Evolutionary conservation across 306 rosid genomes (phyloP), one percentile per base, ranked within the genome.

Genomic region (Prunus kanzakura): DNA sequence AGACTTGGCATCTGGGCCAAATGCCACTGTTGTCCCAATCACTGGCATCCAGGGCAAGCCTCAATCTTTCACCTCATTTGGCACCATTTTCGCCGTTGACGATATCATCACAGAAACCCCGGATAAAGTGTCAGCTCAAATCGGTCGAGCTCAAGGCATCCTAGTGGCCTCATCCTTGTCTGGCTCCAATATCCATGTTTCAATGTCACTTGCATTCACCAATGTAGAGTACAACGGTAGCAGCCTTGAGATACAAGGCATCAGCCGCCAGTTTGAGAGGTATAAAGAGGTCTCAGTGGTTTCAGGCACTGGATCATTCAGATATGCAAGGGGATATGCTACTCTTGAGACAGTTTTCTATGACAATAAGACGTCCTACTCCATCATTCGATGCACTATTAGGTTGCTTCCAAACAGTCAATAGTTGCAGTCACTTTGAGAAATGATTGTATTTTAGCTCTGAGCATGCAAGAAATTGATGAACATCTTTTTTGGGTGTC

Each of bases 261-360:
- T 62, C 19, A 84, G 80, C 43, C 82, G 80, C n/a, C 84, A 84
- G 4, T 55, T 45, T 14, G 79, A 88, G 60, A 78, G 78, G 73
- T 62, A 16, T 4, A 82, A 74, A 30, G 88, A 86, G 63, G 13
- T 88, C 0, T 67, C 83, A 4, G 86, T 86, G 52, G 86, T 86
- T 19, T 73, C 84, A 30, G 93, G 90, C 10, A 88, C 90, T 6
- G 93, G 88, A 2, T 66, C 12, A 29, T 88, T 88, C 68, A 79
- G 93, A 4, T 80, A 47, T 70, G 87, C 78, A 1, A 82, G 69
- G 10, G 93, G 93, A 0, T 80, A 14, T 73, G 90, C 82, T 43
- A n/a, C 57, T 0, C 52, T 65, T 3, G 45, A 76, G 65, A 76
- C 55, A 14, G 19, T 74, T 16, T 62, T 32, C 35, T 88, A 60